These are phyloP conservation scores for Phoenix dactylifera DNA, from an alignment of 176 grass and related monocot genomes.

Conservation along the genomic window DNA sequence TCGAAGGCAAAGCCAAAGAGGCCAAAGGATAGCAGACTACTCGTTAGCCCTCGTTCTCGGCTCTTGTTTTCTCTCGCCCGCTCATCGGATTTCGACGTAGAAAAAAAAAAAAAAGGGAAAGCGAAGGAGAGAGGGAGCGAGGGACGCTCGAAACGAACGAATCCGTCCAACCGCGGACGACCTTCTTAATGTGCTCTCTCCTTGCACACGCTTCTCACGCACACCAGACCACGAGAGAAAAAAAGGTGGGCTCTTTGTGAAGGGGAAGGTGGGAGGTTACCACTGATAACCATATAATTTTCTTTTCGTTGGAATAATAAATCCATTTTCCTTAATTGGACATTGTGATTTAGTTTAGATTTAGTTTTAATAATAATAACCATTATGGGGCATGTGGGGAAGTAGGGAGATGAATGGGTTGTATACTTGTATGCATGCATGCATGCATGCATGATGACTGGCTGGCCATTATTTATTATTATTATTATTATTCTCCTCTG, in stretches of 20 bases:
- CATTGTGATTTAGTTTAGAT: too few relatives aligned
- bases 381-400: too few relatives aligned
- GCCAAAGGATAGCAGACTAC: not conserved
- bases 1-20: not conserved
- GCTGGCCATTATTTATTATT: too few relatives aligned
- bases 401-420: too few relatives aligned
- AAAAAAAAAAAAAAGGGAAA: not conserved
- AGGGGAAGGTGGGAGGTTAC: too few relatives aligned
- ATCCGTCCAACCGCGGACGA: not conserved
- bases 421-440: too few relatives aligned
- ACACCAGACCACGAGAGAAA: not conserved
- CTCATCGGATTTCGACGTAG: not conserved
- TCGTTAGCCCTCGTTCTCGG: not conserved
- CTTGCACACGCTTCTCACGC: not conserved
- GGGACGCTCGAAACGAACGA: not conserved
- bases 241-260: not conserved
- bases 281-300: too few relatives aligned
- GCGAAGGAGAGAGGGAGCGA: not conserved
- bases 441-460: too few relatives aligned
- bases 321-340: not conserved
- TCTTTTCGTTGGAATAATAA: not conserved
- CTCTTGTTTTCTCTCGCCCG: not conserved
- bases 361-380: too few relatives aligned
- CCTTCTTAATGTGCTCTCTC: slow-evolving; percentile 5
- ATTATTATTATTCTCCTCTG: not conserved